Evolutionary conservation across 2,329 filamentous ascomycete species (phyloP), one percentile per base, ranked within the genome.

Genomic region (Botrytis deweyae): DNA sequence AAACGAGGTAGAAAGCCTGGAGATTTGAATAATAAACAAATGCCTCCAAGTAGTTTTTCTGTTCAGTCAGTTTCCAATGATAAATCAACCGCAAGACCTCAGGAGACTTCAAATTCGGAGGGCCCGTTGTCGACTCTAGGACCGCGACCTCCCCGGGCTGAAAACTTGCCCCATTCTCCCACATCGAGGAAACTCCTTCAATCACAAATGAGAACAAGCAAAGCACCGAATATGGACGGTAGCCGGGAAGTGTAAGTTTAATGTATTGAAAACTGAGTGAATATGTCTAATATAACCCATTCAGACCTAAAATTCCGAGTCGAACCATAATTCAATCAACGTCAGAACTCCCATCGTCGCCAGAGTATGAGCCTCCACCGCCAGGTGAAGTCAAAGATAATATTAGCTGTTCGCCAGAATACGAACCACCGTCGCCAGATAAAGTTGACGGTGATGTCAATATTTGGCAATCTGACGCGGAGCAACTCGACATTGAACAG

Each of bases 1-100:
- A 76, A 76, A 61, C 69, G n/a, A 65, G 71, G 55, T 18, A 76
- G 72, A 59, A 73, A 72, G 33, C n/a, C 58, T 20, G 70, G 63
- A 62, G 59, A 42, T 33, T 38, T 33, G 29, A 69, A 55, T 33
- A 69, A 20, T 25, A 33, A 36, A 38, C 66, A 40, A 55, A 42
- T 58, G 5, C 36, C 14, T 58, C 20, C 49, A 29, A 42, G 5
- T 18, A 18, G n/a, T 33, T 36, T 38, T n/a, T 5, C 9, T 33
- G 16, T 40, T 18, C 49, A 42, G 18, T 38, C 66, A 58, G 36
- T 3, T 33, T 42, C 4, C 3, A 29, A 55, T 42, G 29, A 42
- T 40, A 25, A 58, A 42, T 18, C 46, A 68, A 29, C 36, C 2
- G 25, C 65, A 25, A 68, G 25, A 38, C 16, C 46, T 55, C 22